Percentiles rank a stretch among this genome's conserved stretches.
These are phyloP conservation scores for Boletales sp. DNA, from an alignment of 768 basidiomycete species.

Conservation along the genomic window DNA sequence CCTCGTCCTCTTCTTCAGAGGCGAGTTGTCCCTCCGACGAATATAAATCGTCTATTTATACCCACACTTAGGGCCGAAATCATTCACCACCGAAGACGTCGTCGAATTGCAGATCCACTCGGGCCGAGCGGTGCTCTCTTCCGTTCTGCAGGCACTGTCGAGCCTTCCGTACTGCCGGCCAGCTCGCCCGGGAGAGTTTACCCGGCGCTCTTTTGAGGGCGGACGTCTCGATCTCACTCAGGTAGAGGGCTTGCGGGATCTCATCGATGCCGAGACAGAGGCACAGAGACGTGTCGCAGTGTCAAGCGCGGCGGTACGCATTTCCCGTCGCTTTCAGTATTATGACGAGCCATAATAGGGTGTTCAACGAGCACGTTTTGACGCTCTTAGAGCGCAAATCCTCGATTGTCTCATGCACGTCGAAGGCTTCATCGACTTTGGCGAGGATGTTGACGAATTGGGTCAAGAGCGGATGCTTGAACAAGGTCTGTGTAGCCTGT, in stretches of 20 bases:
- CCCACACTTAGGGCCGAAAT: constrained; percentile 55
- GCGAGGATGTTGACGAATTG: constrained; percentile 80
- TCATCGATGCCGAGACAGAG: constrained; percentile 88
- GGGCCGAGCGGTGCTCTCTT: constrained; percentile 72
- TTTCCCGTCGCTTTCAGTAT: neutral
- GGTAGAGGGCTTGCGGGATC: constrained; percentile 83
- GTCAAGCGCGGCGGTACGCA: constrained; percentile 60
- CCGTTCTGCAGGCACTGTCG: constrained; percentile 63
- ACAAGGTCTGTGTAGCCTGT: constrained; percentile 44
- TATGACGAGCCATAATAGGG: constrained; percentile 49
- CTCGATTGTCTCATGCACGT: constrained; percentile 72
- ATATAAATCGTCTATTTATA: neutral
- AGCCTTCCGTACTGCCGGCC: constrained; percentile 63
- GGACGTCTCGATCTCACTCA: constrained; percentile 85
- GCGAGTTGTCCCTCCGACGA: constrained; percentile 33
- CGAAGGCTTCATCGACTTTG: constrained; percentile 92
- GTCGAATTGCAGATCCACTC: constrained; percentile 88
- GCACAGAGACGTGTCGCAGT: constrained; percentile 73
- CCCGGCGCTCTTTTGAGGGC: constrained; percentile 73
- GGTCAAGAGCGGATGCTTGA: constrained; percentile 74
- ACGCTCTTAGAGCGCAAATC: constrained; percentile 59
- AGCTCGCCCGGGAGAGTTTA: constrained; percentile 88
- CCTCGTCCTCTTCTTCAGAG: constrained; percentile 77
- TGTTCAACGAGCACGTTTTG: constrained; percentile 52
- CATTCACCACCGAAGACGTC: constrained; percentile 81